Percentiles rank a stretch among this genome's conserved stretches.
These are phyloP conservation scores for Microsporum ferrugineum DNA, from an alignment of 2,329 filamentous ascomycete genomes.

Conservation along the genomic window DNA sequence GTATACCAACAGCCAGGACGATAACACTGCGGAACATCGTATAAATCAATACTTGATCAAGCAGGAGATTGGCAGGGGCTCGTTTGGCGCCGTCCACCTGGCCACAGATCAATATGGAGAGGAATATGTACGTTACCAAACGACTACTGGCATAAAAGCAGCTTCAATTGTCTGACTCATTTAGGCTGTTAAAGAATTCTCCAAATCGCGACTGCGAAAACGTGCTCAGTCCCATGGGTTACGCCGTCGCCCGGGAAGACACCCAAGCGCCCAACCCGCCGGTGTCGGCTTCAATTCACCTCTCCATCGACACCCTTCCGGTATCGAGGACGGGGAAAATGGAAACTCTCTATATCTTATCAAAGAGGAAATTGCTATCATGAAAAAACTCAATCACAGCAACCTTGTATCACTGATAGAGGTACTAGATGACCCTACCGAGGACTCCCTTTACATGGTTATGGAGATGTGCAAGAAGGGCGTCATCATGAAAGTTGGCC, in stretches of 20 bases:
- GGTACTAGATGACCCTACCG: constrained; percentile 86
- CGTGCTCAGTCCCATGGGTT: constrained; percentile 83
- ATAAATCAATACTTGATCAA: constrained; percentile 94
- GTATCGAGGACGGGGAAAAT: constrained; percentile 36
- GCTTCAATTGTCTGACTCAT: not conserved
- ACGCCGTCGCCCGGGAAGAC: constrained; percentile 44
- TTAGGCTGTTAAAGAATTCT: constrained; percentile 95
- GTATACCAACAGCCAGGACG: constrained; percentile 72
- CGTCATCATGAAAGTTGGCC: constrained; percentile 86
- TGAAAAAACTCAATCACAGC: constrained; percentile 94
- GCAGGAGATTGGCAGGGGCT: constrained; percentile 92
- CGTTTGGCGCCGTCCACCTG: constrained; percentile 85
- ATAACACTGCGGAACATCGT: constrained; percentile 67
- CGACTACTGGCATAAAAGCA: not conserved
- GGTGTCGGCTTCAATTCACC: constrained; percentile 52
- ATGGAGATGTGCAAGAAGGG: constrained; percentile 98
- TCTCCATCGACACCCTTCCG: constrained; percentile 47
- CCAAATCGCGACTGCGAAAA: constrained; percentile 79
- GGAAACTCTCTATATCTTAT: constrained; percentile 75
- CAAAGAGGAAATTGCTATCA: constrained; percentile 92
- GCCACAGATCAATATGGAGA: constrained; percentile 81
- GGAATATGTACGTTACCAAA: constrained; percentile 63
- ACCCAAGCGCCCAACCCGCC: constrained; percentile 41
- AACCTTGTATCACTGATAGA: constrained; percentile 92
- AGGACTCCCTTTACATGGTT: constrained; percentile 97